These are phyloP conservation scores for Diaporthe capsici DNA, from an alignment of 2,329 filamentous ascomycete species.

Conservation along the genomic window DNA sequence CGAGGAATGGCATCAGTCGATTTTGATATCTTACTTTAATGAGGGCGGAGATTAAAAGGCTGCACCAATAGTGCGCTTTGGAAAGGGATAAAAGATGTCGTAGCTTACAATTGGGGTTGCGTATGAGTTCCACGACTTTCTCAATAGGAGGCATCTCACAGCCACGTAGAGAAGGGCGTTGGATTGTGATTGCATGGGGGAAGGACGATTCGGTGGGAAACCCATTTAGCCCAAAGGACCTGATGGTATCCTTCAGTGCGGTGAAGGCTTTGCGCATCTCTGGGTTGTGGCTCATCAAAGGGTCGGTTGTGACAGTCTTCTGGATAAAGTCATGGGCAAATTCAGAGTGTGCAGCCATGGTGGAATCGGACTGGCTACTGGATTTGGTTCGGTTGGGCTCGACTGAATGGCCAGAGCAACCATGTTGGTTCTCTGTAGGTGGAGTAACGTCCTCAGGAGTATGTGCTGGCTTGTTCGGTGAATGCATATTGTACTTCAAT, in stretches of 20 bases:
- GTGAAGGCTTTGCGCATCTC: constrained; percentile 4
- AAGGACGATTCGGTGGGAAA: neutral
- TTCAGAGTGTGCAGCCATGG: neutral
- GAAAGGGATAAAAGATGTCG: rapidly evolving
- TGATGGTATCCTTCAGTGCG: neutral
- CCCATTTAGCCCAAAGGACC: neutral
- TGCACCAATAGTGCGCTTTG: too few relatives aligned
- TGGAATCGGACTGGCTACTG: constrained; percentile 2
- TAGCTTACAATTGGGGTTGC: constrained; percentile 1
- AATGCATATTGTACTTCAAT: neutral
- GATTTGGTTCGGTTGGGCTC: neutral
- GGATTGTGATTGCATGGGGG: neutral
- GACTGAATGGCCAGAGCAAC: neutral
- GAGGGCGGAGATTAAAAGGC: too few relatives aligned
- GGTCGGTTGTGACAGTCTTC: neutral
- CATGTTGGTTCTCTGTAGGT: too few relatives aligned
- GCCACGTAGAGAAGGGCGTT: neutral
- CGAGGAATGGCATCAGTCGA: neutral
- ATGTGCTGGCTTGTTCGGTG: neutral
- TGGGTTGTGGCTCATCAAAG: neutral
- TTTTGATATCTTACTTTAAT: neutral
- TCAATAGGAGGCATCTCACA: constrained; percentile 5
- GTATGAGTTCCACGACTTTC: constrained; percentile 10
- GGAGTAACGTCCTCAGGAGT: neutral
- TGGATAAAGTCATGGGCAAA: neutral